A percentile compares a stretch with the other conserved stretches of the same genome.
These are phyloP conservation scores for Pulveroboletus sp. DNA, from an alignment of 768 basidiomycete genomes.

Conservation along the genomic window DNA sequence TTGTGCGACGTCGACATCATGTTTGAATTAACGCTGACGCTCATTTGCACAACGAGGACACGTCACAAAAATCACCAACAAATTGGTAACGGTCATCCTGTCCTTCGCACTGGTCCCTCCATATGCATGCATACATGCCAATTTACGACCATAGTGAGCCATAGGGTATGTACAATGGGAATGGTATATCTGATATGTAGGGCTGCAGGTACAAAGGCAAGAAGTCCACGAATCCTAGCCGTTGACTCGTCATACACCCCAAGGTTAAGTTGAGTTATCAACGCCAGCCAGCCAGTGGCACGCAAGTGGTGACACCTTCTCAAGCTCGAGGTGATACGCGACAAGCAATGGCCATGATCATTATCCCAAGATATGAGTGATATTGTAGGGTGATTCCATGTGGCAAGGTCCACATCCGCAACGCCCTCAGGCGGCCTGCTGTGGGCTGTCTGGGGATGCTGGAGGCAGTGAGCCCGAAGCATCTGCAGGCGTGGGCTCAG, in stretches of 20 bases:
- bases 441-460: constrained; percentile 7
- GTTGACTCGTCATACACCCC: background rate
- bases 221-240: background rate
- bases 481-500: background rate
- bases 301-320: background rate
- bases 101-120: no score
- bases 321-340: background rate
- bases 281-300: background rate
- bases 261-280: background rate
- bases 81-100: no score
- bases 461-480: background rate
- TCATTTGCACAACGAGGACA: no score
- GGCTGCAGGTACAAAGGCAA: background rate
- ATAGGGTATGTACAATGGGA: background rate
- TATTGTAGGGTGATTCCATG: background rate
- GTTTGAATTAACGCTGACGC: no score
- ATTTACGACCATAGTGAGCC: background rate
- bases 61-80: no score
- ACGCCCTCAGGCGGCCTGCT: background rate
- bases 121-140: no score
- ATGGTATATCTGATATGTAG: constrained; percentile 9
- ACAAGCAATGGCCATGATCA: constrained; percentile 6
- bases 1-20: no score
- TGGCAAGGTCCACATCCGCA: background rate
- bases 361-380: constrained; percentile 3